Conservation (phyloP, 192 early-diverging fungal species). For the Entomortierella parvispora region DNA sequence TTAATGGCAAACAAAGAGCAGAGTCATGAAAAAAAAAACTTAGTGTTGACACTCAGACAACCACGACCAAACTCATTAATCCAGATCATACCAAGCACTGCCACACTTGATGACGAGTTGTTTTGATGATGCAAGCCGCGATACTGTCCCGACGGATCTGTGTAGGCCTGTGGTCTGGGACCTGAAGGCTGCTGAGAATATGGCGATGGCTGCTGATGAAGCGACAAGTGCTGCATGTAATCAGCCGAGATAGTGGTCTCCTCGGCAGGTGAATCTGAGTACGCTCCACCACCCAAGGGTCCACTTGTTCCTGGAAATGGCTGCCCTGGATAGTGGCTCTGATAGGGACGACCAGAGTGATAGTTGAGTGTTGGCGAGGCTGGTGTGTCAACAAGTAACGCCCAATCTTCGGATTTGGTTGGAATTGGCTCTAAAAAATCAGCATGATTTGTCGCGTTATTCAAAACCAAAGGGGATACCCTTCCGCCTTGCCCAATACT, state of each 20-base stretch:
- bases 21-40: neutral
- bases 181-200: neutral
- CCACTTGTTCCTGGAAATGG: neutral
- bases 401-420: constrained; percentile 39
- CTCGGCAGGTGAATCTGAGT: constrained; percentile 42
- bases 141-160: constrained; percentile 9
- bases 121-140: constrained; percentile 30
- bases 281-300: constrained; percentile 1
- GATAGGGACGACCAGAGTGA: neutral
- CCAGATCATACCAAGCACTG: neutral
- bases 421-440: constrained; percentile 20
- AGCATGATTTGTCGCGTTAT: constrained; percentile 9
- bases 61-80: neutral
- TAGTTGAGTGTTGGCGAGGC: constrained; percentile 5
- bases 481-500: constrained; percentile 7
- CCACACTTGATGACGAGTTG: constrained; percentile 21
- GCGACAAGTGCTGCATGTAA: constrained; percentile 32
- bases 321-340: neutral
- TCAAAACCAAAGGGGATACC: constrained; percentile 6
- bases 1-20: constrained; percentile 1
- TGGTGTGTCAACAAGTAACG: constrained; percentile 24
- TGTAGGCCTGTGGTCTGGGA: constrained; percentile 13
- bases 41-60: neutral
- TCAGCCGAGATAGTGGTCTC: constrained; percentile 10
- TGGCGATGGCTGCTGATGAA: constrained; percentile 4